Evolutionary conservation across 371 early-diverging fungal genomes (phyloP), one percentile per base, ranked within the genome.

Genomic region (Smittium culicis): DNA sequence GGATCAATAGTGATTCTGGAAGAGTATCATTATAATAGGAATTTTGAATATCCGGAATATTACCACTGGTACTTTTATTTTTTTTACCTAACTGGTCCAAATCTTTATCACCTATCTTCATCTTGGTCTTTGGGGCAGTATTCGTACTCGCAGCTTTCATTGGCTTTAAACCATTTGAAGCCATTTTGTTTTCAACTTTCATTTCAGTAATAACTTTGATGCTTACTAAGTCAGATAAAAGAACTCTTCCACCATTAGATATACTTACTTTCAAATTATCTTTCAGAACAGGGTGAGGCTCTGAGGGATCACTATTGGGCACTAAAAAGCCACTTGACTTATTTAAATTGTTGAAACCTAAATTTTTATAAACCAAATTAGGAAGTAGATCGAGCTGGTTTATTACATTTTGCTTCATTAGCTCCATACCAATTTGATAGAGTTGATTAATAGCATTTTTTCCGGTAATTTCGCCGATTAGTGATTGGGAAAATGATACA

Each of bases 101-200:
- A 74, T 73, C 70, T 73, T 25, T 20, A 45, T 45, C 45, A 45
- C 8, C 45, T 45, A 45, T 20, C 8, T 45, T 45, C 45, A 8
- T 45, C 33, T 62, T 34, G 3, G 34, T n/a, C 11, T 34, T 29
- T 20, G 34, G 63, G 8, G 24, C 5, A 27, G 34, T 33, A 62
- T n/a, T n/a, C 5, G 71, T 70, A 54, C 66, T 54, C 29, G 75
- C 76, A 34, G 73, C 68, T 67, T 75, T 64, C 61, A 75, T 68
- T 61, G 71, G 72, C 14, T 66, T 66, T 1, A 69, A 71, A 16
- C 76, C 76, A 55, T 74, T 75, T 31, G 76, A 73, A 32, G 70
- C 59, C 17, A 74, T 66, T 33, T 73, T 61, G n/a, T n/a, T n/a
- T n/a, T n/a, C n/a, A n/a, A n/a, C n/a, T n/a, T n/a, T n/a, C n/a